These are phyloP conservation scores for Asparagopsis taxiformis DNA, from an alignment of 31 red algal genomes.

Conservation along the genomic window DNA sequence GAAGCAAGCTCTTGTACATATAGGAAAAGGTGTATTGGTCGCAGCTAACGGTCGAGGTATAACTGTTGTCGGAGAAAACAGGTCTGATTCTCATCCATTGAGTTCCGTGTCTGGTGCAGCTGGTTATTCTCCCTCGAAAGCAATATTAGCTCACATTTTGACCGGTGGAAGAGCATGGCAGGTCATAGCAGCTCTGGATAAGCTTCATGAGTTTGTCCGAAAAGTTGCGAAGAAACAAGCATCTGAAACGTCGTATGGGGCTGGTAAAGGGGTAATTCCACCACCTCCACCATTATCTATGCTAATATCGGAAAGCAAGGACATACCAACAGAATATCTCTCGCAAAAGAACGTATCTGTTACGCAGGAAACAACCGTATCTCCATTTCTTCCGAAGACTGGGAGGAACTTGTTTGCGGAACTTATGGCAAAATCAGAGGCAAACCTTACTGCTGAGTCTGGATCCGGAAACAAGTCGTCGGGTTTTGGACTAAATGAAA, in stretches of 20 bases:
- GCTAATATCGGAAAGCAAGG: slow-evolving; percentile 36
- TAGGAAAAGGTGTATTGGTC: slow-evolving; percentile 60
- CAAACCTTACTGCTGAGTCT: slow-evolving; percentile 8
- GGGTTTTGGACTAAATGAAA: slow-evolving; percentile 3
- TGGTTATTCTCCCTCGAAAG: slow-evolving; percentile 64
- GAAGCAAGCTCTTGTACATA: slow-evolving; percentile 25
- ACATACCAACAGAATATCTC: slow-evolving; percentile 1
- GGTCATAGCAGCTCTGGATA: slow-evolving; percentile 40
- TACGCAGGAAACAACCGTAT: background rate
- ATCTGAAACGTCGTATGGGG: slow-evolving; percentile 55
- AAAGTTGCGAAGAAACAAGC: slow-evolving; percentile 23
- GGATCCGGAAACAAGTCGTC: background rate
- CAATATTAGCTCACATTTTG: slow-evolving; percentile 54
- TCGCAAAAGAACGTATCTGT: background rate
- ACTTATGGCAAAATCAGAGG: slow-evolving; percentile 57
- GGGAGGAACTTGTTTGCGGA: slow-evolving; percentile 28
- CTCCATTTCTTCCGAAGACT: slow-evolving; percentile 28
- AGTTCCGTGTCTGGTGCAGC: slow-evolving; percentile 46
- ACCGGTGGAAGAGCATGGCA: slow-evolving; percentile 75
- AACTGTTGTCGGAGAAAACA: slow-evolving; percentile 39
- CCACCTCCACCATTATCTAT: slow-evolving; percentile 52
- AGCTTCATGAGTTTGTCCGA: slow-evolving; percentile 44
- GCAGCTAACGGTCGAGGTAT: slow-evolving; percentile 39
- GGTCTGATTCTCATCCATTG: slow-evolving; percentile 34
- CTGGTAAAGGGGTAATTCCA: slow-evolving; percentile 50